phyloP scores from a whole-genome alignment of 768 basidiomycete genomes.

The Sarcodon aspratus region DNA sequence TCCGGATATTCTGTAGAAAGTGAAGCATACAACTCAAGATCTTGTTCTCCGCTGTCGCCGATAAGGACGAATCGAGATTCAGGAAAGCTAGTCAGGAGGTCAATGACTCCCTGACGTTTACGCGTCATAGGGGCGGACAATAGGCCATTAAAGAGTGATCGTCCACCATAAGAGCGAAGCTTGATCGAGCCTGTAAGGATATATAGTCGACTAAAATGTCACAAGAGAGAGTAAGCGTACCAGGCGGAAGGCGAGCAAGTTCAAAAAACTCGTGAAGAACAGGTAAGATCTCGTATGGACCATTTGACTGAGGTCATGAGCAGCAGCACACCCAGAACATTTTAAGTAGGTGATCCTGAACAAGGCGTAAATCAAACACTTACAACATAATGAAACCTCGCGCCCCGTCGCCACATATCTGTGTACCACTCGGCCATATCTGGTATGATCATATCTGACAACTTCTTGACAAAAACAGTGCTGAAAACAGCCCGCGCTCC shows the following conservation, averaged over 20 bases:
- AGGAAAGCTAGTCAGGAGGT: slow-evolving; percentile 65
- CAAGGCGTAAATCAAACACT: slow-evolving; percentile 18
- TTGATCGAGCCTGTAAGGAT: slow-evolving; percentile 51
- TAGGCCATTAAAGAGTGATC: slow-evolving; percentile 74
- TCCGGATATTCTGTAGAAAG: slow-evolving; percentile 57
- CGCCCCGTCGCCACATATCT: slow-evolving; percentile 56
- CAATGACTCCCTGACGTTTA: slow-evolving; percentile 73
- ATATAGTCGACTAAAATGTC: background rate
- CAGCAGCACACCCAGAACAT: slow-evolving; percentile 1
- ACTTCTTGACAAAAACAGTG: slow-evolving; percentile 85
- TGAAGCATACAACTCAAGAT: slow-evolving; percentile 80
- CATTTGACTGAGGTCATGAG: slow-evolving; percentile 53
- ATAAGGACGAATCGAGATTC: slow-evolving; percentile 72
- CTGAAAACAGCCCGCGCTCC: slow-evolving; percentile 79
- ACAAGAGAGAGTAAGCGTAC: slow-evolving; percentile 13
- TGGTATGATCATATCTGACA: slow-evolving; percentile 67
- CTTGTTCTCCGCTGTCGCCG: slow-evolving; percentile 92
- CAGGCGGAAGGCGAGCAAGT: slow-evolving; percentile 56
- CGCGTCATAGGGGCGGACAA: slow-evolving; percentile 73
- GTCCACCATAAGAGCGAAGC: slow-evolving; percentile 77
- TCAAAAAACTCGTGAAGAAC: slow-evolving; percentile 68
- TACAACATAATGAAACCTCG: slow-evolving; percentile 83
- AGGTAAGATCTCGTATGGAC: slow-evolving; percentile 76
- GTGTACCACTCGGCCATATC: slow-evolving; percentile 79
- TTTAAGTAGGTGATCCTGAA: slow-evolving; percentile 1